Evolutionary conservation across 768 basidiomycete species (phyloP).

Genomic region (Amanita polypyramis): DNA sequence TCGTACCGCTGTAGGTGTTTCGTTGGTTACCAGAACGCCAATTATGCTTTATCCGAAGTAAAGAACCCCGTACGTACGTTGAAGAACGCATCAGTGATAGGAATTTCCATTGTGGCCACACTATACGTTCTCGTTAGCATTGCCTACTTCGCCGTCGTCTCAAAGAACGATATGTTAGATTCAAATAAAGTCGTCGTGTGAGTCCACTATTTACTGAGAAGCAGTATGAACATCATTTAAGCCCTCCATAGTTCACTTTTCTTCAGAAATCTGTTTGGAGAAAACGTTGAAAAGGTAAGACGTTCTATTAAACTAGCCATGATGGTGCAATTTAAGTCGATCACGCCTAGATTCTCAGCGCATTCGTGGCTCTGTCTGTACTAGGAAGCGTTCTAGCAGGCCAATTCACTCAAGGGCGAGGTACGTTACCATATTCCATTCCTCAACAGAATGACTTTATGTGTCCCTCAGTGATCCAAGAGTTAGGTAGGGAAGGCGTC

Average conservation of each 20-base stretch:
- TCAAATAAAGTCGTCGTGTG: constrained; percentile 62
- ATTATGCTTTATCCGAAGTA: constrained; percentile 65
- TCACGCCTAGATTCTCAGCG: constrained; percentile 40
- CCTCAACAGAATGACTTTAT: not conserved
- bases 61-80: constrained; percentile 61
- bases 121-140: constrained; percentile 59
- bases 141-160: constrained; percentile 68
- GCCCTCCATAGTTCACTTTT: constrained; percentile 44
- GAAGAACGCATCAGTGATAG: constrained; percentile 58
- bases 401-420: constrained; percentile 58
- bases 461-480: constrained; percentile 48
- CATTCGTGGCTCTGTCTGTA: constrained; percentile 52
- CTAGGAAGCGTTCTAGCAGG: constrained; percentile 55
- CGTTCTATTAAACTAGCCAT: not conserved
- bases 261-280: constrained; percentile 65
- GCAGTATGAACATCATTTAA: not conserved
- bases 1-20: constrained; percentile 42
- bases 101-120: constrained; percentile 45
- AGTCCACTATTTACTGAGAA: constrained; percentile 14
- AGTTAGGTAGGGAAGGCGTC: constrained; percentile 62
- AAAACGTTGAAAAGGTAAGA: constrained; percentile 44
- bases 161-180: constrained; percentile 55
- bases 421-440: constrained; percentile 20
- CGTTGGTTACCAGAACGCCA: constrained; percentile 64
- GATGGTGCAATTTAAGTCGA: not conserved